phyloP scores from a whole-genome alignment of 495 filamentous ascomycete genomes.

The Saxophila tyrrhenica region DNA sequence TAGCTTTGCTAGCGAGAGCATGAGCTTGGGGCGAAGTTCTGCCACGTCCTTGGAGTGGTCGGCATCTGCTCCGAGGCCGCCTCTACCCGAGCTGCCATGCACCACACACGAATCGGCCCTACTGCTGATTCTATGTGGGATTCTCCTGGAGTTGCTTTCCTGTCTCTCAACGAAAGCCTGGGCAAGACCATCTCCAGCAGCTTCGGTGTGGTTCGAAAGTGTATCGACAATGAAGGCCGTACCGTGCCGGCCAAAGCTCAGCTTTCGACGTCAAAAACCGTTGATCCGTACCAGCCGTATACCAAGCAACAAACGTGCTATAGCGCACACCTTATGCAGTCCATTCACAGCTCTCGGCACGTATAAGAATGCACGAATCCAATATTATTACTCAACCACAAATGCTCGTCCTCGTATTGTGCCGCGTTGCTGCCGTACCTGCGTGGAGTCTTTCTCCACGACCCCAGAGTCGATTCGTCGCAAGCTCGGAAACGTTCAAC shows the following conservation, averaged over 20 bases:
- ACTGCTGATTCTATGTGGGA: no score
- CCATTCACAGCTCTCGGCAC: background rate
- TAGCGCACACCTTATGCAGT: background rate
- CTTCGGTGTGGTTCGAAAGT: no score
- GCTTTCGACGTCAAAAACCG: background rate
- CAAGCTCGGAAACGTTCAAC: background rate
- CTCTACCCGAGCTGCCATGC: background rate
- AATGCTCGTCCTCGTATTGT: background rate
- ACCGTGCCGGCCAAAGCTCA: no score
- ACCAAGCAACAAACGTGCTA: background rate
- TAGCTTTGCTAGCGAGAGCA: background rate
- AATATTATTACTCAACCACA: background rate
- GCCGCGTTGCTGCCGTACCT: no score
- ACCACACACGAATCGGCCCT: no score
- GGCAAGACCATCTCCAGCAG: no score
- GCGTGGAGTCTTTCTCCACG: background rate
- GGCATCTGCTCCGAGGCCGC: background rate
- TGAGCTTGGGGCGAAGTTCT: background rate
- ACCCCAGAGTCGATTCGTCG: background rate
- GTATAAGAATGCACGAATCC: background rate
- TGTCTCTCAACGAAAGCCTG: no score
- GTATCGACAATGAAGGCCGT: no score
- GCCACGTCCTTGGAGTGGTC: background rate
- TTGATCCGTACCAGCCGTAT: no score
- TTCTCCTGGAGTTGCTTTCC: no score